Evolutionary conservation across 805 yeast genomes (phyloP), one percentile per base, ranked within the genome.

Genomic region (Limtongia smithiae): DNA sequence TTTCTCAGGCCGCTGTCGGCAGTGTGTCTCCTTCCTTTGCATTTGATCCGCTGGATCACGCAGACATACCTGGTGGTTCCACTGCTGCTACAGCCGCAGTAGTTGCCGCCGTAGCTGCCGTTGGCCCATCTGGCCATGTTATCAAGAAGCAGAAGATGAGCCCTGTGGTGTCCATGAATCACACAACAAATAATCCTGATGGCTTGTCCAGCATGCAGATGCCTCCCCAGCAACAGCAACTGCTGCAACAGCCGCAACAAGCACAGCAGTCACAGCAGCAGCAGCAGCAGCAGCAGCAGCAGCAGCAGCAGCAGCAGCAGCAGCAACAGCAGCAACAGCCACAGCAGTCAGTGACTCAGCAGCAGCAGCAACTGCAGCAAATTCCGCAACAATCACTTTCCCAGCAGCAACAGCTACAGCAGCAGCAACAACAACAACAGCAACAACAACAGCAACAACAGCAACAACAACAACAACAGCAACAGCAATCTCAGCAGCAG

Each of bases 41-140:
- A 11, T 43, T 50, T 34, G 57, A 52, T 24, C 20, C 50, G 18
- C 42, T 50, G n/a, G 57, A 52, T 21, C 48, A 44, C 36, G 14
- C 48, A 11, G 50, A 51, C 20, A 28, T 45, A 44, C 20, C 54
- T 8, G 34, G 44, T 35, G 48, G 41, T 14, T 36, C 46, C 1
- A 37, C 50, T 6, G 20, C 41, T 4, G 40, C 54, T 3, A 43
- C 54, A 12, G 42, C 49, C 7, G 17, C n/a, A 6, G 34, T 15
- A 15, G n/a, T 15, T 5, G 17, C n/a, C 14, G 34, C 17, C 34
- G 17, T 15, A 7, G 34, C 34, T 12, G 34, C 6, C n/a, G 17
- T 14, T 5, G 17, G 6, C 7, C 15, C n/a, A 2, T 7, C 45
- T 12, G 36, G 34, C 36, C 52, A 48, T 35, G 20, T 48, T 18